Base-by-base conservation (phyloP, 2,329 filamentous ascomycete species). In the Beauveria australis region DNA sequence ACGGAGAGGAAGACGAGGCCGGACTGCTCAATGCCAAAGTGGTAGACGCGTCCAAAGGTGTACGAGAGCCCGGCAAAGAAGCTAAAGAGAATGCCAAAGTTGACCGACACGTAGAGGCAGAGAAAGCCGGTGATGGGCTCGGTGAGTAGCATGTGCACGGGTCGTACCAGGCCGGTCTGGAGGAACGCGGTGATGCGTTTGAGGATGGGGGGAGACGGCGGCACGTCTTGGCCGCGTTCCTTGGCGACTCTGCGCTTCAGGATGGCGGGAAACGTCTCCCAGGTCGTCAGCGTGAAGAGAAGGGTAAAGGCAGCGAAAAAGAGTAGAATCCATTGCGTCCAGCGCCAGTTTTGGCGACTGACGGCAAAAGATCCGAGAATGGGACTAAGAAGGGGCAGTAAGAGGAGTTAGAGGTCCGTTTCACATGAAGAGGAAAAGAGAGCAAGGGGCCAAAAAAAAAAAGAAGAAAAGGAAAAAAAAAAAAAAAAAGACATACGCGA, bases 81-180 rank as follows among this genome's bases (percentile, higher is more conserved):
- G 49, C 72, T 76, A 63, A 80, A 83, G 1, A 83, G 71, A 0
- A 79, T 79, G 5, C 77, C 80, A 59, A 83, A 83, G 57, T 78
- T 75, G 65, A 76, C 78, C 0, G 79, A 72, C 0, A 78, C 74
- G 64, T 83, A 83, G 0, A 83, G 66, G 47, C 75, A 78, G 43
- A 78, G 70, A 59, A 85, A 82, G 12, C 79, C 78, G 2, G 87
- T 80, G 43, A 89, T 86, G 2, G 85, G 85, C 65, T 89, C 86
- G 1, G 80, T 79, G 46, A 85, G 67, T 8, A 88, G 75, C 76
- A 89, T 85, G 49, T 79, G 76, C 0, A 85, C 19, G 0, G 83
- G 83, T 12, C 82, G 74, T 18, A 81, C 62, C 1, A 83, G 68
- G 1, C 78, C 76, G 1, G 76, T 70, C 0, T 75, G 71, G 3